phyloP scores from a whole-genome alignment of 108 stramenopile genomes.

The Seminavis robusta region DNA sequence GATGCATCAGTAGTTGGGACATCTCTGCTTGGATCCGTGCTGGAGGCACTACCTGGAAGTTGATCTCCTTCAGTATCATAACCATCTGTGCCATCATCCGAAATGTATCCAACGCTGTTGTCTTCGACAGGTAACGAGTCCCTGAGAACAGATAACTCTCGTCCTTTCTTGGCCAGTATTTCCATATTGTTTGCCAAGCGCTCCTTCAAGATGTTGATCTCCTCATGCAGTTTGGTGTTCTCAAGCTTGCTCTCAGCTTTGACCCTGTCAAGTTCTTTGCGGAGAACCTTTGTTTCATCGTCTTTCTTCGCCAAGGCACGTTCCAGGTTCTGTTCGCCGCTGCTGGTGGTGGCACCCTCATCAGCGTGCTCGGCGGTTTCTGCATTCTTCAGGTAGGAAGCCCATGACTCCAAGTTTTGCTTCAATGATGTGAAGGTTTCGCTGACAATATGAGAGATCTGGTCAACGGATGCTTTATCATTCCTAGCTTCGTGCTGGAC shows the following conservation, averaged over 20 bases:
- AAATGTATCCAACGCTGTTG: slow-evolving; percentile 46
- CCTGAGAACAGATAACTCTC: slow-evolving; percentile 41
- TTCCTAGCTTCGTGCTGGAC: slow-evolving; percentile 32
- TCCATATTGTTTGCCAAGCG: slow-evolving; percentile 41
- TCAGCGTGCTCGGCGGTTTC: slow-evolving; percentile 26
- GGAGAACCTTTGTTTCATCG: slow-evolving; percentile 17
- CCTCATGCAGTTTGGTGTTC: slow-evolving; percentile 4
- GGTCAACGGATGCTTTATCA: slow-evolving; percentile 23
- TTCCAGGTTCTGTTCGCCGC: slow-evolving; percentile 11
- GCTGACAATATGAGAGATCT: slow-evolving; percentile 34
- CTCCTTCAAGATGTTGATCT: slow-evolving; percentile 29
- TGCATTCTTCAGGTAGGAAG: slow-evolving; percentile 11
- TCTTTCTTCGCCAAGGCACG: slow-evolving; percentile 30
- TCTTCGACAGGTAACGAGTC: slow-evolving; percentile 46
- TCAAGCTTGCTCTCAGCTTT: slow-evolving; percentile 16
- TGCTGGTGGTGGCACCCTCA: slow-evolving; percentile 1
- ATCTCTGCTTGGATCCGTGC: slow-evolving; percentile 9
- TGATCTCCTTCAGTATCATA: slow-evolving; percentile 25
- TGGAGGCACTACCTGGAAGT: not conserved
- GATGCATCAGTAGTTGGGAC: not conserved
- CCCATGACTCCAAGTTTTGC: too few species aligned
- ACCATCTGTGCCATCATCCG: slow-evolving; percentile 50
- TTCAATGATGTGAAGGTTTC: slow-evolving; percentile 17
- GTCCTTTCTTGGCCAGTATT: slow-evolving; percentile 50
- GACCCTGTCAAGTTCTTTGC: slow-evolving; percentile 9